Conservation (phyloP, 176 grass and related monocot species). For the Oryza meridionalis region DNA sequence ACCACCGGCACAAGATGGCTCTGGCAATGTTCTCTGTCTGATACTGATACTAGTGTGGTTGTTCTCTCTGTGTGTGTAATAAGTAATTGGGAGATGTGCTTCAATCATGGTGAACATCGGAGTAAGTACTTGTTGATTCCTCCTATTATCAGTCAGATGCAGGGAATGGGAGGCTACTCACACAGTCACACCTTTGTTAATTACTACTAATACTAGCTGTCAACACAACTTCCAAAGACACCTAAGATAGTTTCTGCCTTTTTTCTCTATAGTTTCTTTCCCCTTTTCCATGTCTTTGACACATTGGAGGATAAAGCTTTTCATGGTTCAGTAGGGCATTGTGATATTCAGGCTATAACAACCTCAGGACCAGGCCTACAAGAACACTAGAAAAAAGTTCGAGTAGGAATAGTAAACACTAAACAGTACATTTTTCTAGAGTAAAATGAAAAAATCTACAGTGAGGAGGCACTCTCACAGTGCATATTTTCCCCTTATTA, state of each 20-base stretch:
- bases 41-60: constrained; percentile 11
- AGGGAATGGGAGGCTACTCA: constrained; percentile 36
- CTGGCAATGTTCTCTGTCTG: constrained; percentile 22
- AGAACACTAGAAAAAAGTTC: not conserved
- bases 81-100: constrained; percentile 42
- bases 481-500: not conserved
- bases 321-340: not conserved
- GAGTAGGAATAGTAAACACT: not conserved
- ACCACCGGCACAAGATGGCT: constrained; percentile 16
- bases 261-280: not conserved
- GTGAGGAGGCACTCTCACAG: not conserved
- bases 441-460: not conserved
- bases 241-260: constrained; percentile 4
- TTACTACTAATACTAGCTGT: not conserved
- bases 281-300: not conserved
- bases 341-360: not conserved
- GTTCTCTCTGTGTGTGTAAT: constrained; percentile 7
- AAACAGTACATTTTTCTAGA: not conserved
- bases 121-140: constrained; percentile 37
- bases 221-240: constrained; percentile 27
- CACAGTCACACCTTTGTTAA: constrained; percentile 36
- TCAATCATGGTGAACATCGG: constrained; percentile 68
- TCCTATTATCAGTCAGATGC: constrained; percentile 16
- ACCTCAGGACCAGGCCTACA: not conserved
- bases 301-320: constrained; percentile 12